Evolutionary conservation across 352 stramenopile genomes (phyloP), one percentile per base, ranked within the genome.

Genomic region (Globisporangium rhizosaccharum): DNA sequence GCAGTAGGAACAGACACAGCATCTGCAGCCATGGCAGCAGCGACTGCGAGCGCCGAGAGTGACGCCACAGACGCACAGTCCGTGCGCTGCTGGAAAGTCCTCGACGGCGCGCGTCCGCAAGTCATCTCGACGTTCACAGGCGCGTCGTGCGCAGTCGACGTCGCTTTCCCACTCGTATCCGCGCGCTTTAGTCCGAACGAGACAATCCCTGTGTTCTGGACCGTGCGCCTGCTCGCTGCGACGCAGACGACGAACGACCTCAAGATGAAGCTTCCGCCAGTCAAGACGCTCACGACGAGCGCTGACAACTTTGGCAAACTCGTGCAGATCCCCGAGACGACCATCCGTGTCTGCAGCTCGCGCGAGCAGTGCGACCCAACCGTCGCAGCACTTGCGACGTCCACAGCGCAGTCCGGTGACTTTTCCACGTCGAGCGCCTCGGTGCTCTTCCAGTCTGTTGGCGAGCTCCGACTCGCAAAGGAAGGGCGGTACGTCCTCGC

Each of bases 271-370:
- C 51, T 77, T 39, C 74, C 76, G 15, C 74, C 75, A 3, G 48
- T 56, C n/a, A 58, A 48, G 12, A 73, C 71, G 39, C 14, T 63
- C 17, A 71, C 73, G 3, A 59, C 72, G n/a, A 66, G 53, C 44
- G 49, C 63, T 3, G 71, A 77, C 62, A 52, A 78, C 53, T n/a
- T 30, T 6, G 59, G 61, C 37, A 20, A 62, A 46, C 25, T 26
- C 18, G 68, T 75, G 56, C 72, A 87, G 65, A 86, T 87, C 69
- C 28, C 67, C 7, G 67, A 60, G 20, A 85, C 69, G 10, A 80
- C 79, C 53, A 59, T 75, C 10, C 73, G 75, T 33, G 71, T 70
- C 8, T 89, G 79, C 46, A 45, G 51, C 12, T 64, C 67, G 3
- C 51, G 59, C 3, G 44, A 61, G 25, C 53, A 68, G 47, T 87